These are phyloP conservation scores for Prillingera fragicola DNA, from an alignment of 1,284 basidiomycete species.

Conservation along the genomic window DNA sequence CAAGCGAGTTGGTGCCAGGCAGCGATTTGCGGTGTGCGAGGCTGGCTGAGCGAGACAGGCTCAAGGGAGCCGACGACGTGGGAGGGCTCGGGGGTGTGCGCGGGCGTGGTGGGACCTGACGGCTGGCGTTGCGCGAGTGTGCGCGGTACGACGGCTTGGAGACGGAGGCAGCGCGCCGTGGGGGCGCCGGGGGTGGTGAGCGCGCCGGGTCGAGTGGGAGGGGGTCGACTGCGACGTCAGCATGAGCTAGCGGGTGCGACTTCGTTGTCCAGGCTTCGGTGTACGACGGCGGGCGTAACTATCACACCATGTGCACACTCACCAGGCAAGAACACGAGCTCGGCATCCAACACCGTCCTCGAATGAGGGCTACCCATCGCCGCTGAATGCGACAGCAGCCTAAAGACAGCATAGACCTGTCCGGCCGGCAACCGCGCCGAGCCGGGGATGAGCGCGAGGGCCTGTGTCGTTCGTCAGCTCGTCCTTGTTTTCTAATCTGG, in stretches of 20 bases:
- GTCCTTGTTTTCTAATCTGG: not conserved
- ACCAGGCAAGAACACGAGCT: constrained; percentile 22
- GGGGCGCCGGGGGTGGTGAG: constrained; percentile 5
- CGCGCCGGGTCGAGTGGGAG: constrained; percentile 12
- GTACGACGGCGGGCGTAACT: too few relatives aligned
- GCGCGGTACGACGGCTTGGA: not conserved
- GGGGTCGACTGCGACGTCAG: constrained; percentile 16
- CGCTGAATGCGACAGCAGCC: constrained; percentile 13
- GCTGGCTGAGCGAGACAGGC: not conserved
- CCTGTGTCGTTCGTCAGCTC: constrained; percentile 2
- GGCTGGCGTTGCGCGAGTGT: not conserved
- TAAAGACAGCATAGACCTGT: constrained; percentile 19
- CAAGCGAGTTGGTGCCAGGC: constrained; percentile 3
- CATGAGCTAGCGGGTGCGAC: not conserved
- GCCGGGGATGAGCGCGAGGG: constrained; percentile 6
- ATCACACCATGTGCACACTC: too few relatives aligned
- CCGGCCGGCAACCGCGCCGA: constrained; percentile 8
- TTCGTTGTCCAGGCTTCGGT: too few relatives aligned
- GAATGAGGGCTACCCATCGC: not conserved
- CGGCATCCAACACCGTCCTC: constrained; percentile 7
- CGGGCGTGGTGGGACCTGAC: not conserved
- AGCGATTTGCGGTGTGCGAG: constrained; percentile 1
- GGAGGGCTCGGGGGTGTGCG: not conserved
- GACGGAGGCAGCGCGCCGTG: constrained; percentile 3
- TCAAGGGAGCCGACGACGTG: constrained; percentile 2